These are phyloP conservation scores for Epichloe sp. DNA, from an alignment of 2,329 filamentous ascomycete species.

Conservation along the genomic window DNA sequence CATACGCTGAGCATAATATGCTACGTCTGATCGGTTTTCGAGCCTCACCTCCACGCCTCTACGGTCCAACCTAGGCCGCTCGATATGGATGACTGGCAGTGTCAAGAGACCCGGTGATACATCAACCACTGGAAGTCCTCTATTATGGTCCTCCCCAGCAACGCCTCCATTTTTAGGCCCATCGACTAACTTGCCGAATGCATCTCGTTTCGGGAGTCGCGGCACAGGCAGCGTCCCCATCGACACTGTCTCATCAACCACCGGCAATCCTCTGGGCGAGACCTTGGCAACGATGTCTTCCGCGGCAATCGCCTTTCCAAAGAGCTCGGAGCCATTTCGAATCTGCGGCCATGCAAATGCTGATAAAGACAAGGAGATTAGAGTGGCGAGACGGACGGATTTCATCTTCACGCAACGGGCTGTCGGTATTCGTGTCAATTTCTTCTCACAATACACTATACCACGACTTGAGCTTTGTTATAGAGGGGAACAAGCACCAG, in stretches of 20 bases:
- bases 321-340: slow-evolving; percentile 4
- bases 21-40: slow-evolving; percentile 38
- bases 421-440: no score
- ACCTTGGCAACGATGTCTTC: neutral
- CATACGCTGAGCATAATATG: slow-evolving; percentile 38
- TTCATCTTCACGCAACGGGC: no score
- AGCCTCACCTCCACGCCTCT: slow-evolving; percentile 31
- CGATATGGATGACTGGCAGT: slow-evolving; percentile 18
- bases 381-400: neutral
- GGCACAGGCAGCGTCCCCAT: slow-evolving; percentile 7
- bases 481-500: neutral
- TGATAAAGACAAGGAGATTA: slow-evolving; percentile 5
- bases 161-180: neutral
- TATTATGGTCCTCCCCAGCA: neutral
- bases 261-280: neutral
- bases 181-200: neutral
- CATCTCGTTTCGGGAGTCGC: neutral
- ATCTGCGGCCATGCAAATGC: slow-evolving; percentile 7
- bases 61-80: slow-evolving; percentile 21
- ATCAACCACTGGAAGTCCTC: slow-evolving; percentile 1
- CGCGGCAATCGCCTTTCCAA: neutral
- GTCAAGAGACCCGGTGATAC: slow-evolving; percentile 12
- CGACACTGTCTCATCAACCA: neutral
- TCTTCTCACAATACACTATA: no score
- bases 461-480: neutral